Percentiles rank a stretch among this genome's conserved stretches.
These are phyloP conservation scores for Nyssa sinensis DNA, from an alignment of 148 eudicot species.

Conservation along the genomic window DNA sequence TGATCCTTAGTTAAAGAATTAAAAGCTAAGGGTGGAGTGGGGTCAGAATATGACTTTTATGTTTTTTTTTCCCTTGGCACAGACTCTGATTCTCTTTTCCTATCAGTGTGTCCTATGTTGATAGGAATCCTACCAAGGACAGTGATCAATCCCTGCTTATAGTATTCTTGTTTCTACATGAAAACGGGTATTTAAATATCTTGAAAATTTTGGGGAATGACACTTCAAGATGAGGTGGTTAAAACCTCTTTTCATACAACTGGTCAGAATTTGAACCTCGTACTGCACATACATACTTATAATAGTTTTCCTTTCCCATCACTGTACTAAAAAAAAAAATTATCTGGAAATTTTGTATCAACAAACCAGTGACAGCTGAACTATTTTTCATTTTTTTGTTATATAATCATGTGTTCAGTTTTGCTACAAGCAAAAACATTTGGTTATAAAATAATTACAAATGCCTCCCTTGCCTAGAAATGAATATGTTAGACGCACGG, in stretches of 20 bases:
- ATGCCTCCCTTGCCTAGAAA: neutral
- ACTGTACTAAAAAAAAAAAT: too few relatives aligned
- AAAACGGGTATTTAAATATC: neutral
- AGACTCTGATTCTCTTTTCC: slow-evolving; percentile 34
- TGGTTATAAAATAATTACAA: neutral
- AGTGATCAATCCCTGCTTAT: slow-evolving; percentile 14
- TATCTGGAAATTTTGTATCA: neutral
- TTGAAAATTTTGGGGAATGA: too few relatives aligned
- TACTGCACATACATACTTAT: too few relatives aligned
- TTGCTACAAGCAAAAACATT: slow-evolving; percentile 2
- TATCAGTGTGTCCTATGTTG: slow-evolving; percentile 37
- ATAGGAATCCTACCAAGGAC: slow-evolving; percentile 41
- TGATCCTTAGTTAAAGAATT: slow-evolving; percentile 34
- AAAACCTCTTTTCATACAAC: too few relatives aligned
- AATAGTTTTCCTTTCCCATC: too few relatives aligned
- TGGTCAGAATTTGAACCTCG: too few relatives aligned
- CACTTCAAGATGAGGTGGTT: too few relatives aligned
- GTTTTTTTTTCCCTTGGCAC: slow-evolving; percentile 38
- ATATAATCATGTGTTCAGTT: neutral
- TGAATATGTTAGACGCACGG: too few relatives aligned
- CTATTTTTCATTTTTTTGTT: neutral
- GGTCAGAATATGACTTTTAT: slow-evolving; percentile 52
- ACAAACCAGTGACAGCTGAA: neutral
- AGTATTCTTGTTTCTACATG: neutral
- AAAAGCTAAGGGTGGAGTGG: slow-evolving; percentile 37